These are phyloP conservation scores for Geotrichum reessii DNA, from an alignment of 1,139 yeast genomes.

Conservation along the genomic window DNA sequence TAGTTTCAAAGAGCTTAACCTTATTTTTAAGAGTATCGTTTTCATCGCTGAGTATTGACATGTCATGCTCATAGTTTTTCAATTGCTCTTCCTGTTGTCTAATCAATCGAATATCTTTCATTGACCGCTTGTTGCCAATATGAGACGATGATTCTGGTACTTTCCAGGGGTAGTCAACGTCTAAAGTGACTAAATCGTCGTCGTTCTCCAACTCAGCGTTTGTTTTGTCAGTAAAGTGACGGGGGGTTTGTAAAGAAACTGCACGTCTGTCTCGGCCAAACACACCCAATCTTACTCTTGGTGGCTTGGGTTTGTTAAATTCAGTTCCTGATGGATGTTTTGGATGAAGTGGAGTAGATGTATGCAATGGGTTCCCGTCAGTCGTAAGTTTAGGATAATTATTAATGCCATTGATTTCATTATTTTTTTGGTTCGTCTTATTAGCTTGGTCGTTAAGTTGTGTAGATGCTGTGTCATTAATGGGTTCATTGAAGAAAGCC, in stretches of 20 bases:
- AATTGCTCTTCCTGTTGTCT: slow-evolving; percentile 21
- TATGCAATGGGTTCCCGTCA: slow-evolving; percentile 9
- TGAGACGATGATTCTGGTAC: slow-evolving; percentile 1
- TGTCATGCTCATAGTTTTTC: slow-evolving; percentile 18
- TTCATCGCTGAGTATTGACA: slow-evolving; percentile 17
- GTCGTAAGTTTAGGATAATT: neutral
- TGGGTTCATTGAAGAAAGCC: slow-evolving; percentile 5
- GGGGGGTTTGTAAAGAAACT: neutral
- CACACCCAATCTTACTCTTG: neutral
- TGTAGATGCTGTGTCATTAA: neutral
- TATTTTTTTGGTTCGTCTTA: neutral
- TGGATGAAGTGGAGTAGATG: slow-evolving; percentile 14
- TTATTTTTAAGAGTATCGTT: slow-evolving; percentile 14
- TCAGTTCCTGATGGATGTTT: slow-evolving; percentile 2
- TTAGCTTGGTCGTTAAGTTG: neutral
- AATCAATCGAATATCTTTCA: slow-evolving; percentile 10
- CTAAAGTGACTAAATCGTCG: neutral
- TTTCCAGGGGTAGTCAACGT: slow-evolving; percentile 12
- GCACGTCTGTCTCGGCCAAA: slow-evolving; percentile 2
- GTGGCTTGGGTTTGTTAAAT: neutral
- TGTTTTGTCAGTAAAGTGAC: neutral
- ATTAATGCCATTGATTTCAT: neutral
- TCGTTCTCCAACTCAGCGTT: slow-evolving; percentile 5
- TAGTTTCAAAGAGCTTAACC: slow-evolving; percentile 11
- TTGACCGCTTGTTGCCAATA: neutral